Evolutionary conservation across 805 yeast species (phyloP).

Genomic region (Metschnikowia baotianmanensis): DNA sequence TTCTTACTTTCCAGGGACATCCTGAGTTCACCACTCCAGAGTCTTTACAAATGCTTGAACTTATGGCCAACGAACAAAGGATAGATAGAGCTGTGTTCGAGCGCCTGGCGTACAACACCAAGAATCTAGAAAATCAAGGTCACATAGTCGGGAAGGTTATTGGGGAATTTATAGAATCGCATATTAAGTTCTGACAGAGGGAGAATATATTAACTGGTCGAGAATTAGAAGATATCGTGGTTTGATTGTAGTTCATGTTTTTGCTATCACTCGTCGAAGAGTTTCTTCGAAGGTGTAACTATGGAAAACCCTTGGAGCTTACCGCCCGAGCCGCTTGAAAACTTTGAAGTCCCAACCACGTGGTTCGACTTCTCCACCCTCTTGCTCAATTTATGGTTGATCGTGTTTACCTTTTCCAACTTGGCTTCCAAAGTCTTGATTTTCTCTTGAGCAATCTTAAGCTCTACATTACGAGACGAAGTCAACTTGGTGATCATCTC

Average conservation of each 20-base stretch:
- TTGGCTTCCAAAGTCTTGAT: conserved; percentile 31
- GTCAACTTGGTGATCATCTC: conserved; percentile 39
- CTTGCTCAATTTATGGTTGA: conserved; percentile 35
- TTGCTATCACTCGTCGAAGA: conserved; percentile 15
- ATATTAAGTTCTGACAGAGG: conserved; percentile 5
- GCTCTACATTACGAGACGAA: conserved; percentile 34
- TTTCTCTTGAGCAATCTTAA: conserved; percentile 36
- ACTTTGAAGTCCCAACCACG: background rate
- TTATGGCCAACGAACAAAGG: conserved; percentile 16
- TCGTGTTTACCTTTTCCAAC: conserved; percentile 27
- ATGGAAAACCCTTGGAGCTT: conserved; percentile 40
- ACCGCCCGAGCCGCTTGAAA: conserved; percentile 27
- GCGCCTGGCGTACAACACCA: conserved; percentile 29
- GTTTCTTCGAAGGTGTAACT: conserved; percentile 31
- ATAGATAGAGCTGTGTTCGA: conserved; percentile 29
- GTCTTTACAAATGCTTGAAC: conserved; percentile 25
- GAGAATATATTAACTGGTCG: background rate
- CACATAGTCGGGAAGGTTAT: conserved; percentile 35
- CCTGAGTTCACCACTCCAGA: conserved; percentile 65
- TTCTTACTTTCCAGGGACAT: conserved; percentile 83
- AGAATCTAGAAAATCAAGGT: conserved; percentile 41
- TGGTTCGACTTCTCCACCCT: conserved; percentile 19
- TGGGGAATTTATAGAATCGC: conserved; percentile 26
- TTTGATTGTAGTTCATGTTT: no score
- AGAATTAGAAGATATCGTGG: no score